phyloP scores from a whole-genome alignment of 257 asterid species.

The Nicotiana sylvestris region DNA sequence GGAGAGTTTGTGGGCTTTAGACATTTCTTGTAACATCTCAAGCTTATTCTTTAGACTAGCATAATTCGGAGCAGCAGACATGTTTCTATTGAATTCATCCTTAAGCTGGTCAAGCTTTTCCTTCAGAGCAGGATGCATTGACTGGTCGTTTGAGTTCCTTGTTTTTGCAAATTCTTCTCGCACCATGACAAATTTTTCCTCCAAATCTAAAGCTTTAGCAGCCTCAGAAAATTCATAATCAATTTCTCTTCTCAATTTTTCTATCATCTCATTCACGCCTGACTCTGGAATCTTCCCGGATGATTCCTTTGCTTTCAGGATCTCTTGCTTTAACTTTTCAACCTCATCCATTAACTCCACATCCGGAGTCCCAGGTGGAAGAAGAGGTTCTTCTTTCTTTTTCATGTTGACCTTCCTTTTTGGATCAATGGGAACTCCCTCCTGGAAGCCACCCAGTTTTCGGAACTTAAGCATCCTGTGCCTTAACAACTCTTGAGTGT shows the following conservation, averaged over 20 bases:
- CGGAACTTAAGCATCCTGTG: constrained; percentile 74
- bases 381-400: constrained; percentile 52
- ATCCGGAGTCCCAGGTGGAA: constrained; percentile 41
- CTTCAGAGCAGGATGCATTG: constrained; percentile 35
- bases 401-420: constrained; percentile 57
- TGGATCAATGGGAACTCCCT: constrained; percentile 69
- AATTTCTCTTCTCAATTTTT: constrained; percentile 50
- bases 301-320: constrained; percentile 43
- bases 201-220: constrained; percentile 60
- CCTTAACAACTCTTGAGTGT: constrained; percentile 51
- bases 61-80: constrained; percentile 66
- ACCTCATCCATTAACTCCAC: constrained; percentile 54
- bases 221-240: constrained; percentile 61
- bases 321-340: constrained; percentile 52
- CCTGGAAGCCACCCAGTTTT: constrained; percentile 61
- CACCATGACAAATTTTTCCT: constrained; percentile 45
- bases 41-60: constrained; percentile 49
- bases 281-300: constrained; percentile 29
- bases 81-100: constrained; percentile 46
- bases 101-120: constrained; percentile 57
- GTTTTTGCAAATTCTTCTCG: constrained; percentile 61
- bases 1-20: constrained; percentile 32
- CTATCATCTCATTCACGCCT: constrained; percentile 43
- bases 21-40: constrained; percentile 50
- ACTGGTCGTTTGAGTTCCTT: constrained; percentile 43